phyloP scores from a whole-genome alignment of 805 yeast genomes.

The Priceomyces carsonii region DNA sequence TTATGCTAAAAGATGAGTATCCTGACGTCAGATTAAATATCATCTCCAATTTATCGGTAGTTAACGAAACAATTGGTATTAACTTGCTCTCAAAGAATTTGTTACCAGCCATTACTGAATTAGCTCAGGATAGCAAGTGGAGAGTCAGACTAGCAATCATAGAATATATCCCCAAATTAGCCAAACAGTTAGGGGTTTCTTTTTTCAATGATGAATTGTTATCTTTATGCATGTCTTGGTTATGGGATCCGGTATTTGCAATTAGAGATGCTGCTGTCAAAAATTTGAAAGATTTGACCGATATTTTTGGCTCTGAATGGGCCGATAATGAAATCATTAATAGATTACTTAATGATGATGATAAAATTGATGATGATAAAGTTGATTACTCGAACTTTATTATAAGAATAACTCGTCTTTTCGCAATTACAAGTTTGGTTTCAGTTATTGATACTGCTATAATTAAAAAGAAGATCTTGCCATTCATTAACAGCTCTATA shows the following conservation, averaged over 20 bases:
- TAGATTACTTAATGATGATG: conserved; percentile 53
- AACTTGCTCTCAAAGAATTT: conserved; percentile 81
- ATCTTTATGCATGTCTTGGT: conserved; percentile 92
- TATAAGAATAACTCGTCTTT: conserved; percentile 86
- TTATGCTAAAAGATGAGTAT: conserved; percentile 94
- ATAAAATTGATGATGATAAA: conserved; percentile 29
- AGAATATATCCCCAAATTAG: conserved; percentile 92
- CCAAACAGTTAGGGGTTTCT: conserved; percentile 89
- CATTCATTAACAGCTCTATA: conserved; percentile 71
- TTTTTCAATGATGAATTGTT: conserved; percentile 92
- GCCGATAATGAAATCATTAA: conserved; percentile 81
- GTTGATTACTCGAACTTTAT: conserved; percentile 72
- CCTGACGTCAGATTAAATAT: conserved; percentile 95
- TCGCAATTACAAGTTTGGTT: conserved; percentile 80
- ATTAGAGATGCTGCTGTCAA: conserved; percentile 94
- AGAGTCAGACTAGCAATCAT: conserved; percentile 95
- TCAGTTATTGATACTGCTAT: conserved; percentile 64
- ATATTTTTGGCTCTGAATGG: conserved; percentile 93
- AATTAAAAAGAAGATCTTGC: conserved; percentile 66
- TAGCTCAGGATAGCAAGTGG: conserved; percentile 97
- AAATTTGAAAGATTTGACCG: conserved; percentile 76
- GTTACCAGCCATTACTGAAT: conserved; percentile 92
- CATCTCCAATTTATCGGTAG: conserved; percentile 86
- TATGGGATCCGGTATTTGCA: conserved; percentile 96
- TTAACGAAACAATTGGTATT: conserved; percentile 93